Evolutionary conservation across 257 asterid species (phyloP).

Genomic region (Nicotiana knightiana): DNA sequence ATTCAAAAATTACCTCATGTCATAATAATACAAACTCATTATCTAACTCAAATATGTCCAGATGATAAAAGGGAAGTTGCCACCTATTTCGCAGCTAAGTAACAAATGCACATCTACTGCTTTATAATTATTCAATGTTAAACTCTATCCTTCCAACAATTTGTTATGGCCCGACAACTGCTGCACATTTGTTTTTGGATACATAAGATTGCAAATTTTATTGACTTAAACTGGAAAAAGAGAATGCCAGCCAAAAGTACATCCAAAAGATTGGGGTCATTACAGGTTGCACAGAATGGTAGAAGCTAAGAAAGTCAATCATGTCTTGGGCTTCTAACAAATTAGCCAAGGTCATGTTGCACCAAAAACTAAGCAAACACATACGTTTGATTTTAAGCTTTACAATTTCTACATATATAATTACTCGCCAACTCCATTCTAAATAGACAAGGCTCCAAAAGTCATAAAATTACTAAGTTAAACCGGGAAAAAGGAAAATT

Average conservation of each 20-base stretch:
- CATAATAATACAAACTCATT: neutral
- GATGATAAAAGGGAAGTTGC: neutral
- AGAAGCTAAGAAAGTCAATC: too few relatives aligned
- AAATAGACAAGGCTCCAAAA: neutral
- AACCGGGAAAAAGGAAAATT: neutral
- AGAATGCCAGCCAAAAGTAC: too few relatives aligned
- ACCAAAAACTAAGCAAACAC: too few relatives aligned
- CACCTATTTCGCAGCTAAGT: neutral
- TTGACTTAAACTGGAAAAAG: too few relatives aligned
- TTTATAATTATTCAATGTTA: neutral
- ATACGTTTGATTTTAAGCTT: too few relatives aligned
- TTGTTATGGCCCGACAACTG: neutral
- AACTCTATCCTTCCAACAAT: neutral
- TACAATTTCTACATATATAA: neutral
- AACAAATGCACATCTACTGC: neutral
- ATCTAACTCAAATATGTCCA: neutral
- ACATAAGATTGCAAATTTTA: too few relatives aligned
- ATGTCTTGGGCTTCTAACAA: too few relatives aligned
- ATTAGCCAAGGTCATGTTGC: too few relatives aligned
- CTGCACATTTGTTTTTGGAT: too few relatives aligned
- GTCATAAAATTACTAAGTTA: neutral
- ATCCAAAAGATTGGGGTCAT: too few relatives aligned
- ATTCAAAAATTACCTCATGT: neutral
- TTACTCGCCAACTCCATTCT: neutral
- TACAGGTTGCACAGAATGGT: too few relatives aligned